phyloP scores from a whole-genome alignment of 805 yeast genomes.

The Vanderwaltozyma tropicalis region DNA sequence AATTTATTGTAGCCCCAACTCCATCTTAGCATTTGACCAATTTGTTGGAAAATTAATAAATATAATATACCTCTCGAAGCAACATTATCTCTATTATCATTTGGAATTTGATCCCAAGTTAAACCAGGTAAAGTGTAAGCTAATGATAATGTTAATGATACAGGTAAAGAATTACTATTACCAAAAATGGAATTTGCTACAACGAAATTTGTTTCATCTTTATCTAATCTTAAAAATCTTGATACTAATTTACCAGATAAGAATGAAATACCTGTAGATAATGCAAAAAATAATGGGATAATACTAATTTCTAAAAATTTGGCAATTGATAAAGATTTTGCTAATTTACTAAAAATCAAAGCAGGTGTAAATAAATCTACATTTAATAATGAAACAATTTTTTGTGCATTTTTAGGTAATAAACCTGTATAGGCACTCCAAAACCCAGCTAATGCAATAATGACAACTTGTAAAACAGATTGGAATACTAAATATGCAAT shows the following conservation, averaged over 20 bases:
- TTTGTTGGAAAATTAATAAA: constrained; percentile 65
- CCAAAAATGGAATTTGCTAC: constrained; percentile 97
- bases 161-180: constrained; percentile 89
- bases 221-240: constrained; percentile 46
- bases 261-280: constrained; percentile 71
- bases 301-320: constrained; percentile 72
- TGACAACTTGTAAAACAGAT: constrained; percentile 83
- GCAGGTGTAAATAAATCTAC: constrained; percentile 94
- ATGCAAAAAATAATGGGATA: constrained; percentile 75
- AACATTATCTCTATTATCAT: constrained; percentile 56
- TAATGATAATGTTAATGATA: constrained; percentile 71
- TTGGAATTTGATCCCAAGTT: constrained; percentile 61
- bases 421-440: constrained; percentile 67
- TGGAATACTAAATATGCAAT: constrained; percentile 64
- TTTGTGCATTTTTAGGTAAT: constrained; percentile 61
- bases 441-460: constrained; percentile 81
- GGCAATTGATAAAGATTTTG: constrained; percentile 53
- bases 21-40: constrained; percentile 78
- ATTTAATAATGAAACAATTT: constrained; percentile 62
- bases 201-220: constrained; percentile 77
- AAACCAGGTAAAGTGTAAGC: constrained; percentile 66
- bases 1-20: constrained; percentile 76
- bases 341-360: constrained; percentile 76
- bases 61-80: constrained; percentile 76
- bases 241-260: constrained; percentile 50